Percentiles rank a stretch among this genome's conserved stretches.
Evolutionary conservation across 208 protist species (phyloP).

Genomic region (Wallacemonas sp.): DNA sequence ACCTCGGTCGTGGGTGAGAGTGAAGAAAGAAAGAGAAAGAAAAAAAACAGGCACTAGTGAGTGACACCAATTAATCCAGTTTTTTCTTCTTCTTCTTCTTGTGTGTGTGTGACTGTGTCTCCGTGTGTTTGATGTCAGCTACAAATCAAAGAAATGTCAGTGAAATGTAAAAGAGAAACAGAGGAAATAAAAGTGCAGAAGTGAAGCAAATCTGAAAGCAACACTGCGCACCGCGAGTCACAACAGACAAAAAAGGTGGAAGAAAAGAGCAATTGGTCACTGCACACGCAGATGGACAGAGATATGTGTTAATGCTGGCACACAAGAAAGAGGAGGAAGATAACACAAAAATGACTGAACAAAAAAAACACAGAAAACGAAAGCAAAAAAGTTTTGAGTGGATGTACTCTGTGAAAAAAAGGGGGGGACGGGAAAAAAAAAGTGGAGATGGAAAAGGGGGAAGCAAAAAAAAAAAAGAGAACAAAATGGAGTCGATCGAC

Average conservation of each 20-base stretch:
- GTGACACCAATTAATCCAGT: too few species aligned
- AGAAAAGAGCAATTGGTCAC: not conserved
- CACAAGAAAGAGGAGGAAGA: too few species aligned
- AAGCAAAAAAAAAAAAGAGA: constrained; percentile 1
- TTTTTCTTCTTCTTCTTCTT: too few species aligned
- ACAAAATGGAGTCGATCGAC: not conserved
- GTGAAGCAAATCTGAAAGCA: not conserved
- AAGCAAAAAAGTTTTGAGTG: not conserved
- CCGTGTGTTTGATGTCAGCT: too few species aligned
- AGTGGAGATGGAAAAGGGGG: too few species aligned
- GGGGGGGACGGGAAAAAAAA: not conserved
- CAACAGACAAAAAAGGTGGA: not conserved
- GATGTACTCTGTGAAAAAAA: not conserved
- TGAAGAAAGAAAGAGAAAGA: not conserved
- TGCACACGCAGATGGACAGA: constrained; percentile 5
- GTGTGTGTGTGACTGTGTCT: too few species aligned
- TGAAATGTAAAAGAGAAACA: too few species aligned
- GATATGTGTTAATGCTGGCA: not conserved
- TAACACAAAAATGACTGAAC: too few species aligned
- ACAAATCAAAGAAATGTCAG: too few species aligned
- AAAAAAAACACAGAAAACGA: constrained; percentile 10
- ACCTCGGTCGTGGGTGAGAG: too few species aligned
- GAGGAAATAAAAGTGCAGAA: not conserved
- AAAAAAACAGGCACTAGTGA: constrained; percentile 6
- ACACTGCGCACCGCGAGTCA: not conserved